Evolutionary conservation across 2,329 filamentous ascomycete species (phyloP), one percentile per base, ranked within the genome.

Genomic region (Penicillium oxalicum): DNA sequence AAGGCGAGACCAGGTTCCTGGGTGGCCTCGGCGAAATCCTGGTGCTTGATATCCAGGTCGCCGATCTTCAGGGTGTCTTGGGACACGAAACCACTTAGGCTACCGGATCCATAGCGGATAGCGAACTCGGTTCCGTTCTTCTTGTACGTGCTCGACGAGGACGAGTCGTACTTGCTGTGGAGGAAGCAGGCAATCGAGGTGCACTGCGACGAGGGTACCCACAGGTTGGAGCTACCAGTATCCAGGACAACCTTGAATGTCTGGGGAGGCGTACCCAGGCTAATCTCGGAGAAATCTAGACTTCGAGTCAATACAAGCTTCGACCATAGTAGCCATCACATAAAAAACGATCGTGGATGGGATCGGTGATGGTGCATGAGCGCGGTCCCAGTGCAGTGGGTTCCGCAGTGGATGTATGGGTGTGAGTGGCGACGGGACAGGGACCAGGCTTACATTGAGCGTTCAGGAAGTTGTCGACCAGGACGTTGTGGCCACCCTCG

Each of bases 241-340:
- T 98, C 93, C 57, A 98, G 86, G 57, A 98, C 87, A 60, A 98
- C 94, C 82, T 98, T 98, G 84, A 98, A 98, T 61, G 76, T 80
- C 77, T 98, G 93, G 32, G 93, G 85, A 58, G 93, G 93, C 42
- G 85, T 91, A 57, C 93, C 93, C 70, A 98, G 82, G 61, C 83
- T 81, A 70, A 98, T 96, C 73, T 96, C 90, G 60, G 91, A 94
- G 82, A 95, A 98, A 79, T 98, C 91, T 94, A 44, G 24, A n/a
- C 24, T 32, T 11, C 24, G 32, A 4, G 44, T 57, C 45, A 60
- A 52, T 47, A 47, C 26, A 8, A 26, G 44, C 11, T n/a, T 28
- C 25, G 7, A 32, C n/a, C 0, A 12, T 7, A 11, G 9, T 11
- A 12, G 41, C 7, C 29, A 11, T 32, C 29, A 32, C 29, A 32